Evolutionary conservation across 23 red algal genomes (phyloP).

Genomic region (Pyropia haitanensis): DNA sequence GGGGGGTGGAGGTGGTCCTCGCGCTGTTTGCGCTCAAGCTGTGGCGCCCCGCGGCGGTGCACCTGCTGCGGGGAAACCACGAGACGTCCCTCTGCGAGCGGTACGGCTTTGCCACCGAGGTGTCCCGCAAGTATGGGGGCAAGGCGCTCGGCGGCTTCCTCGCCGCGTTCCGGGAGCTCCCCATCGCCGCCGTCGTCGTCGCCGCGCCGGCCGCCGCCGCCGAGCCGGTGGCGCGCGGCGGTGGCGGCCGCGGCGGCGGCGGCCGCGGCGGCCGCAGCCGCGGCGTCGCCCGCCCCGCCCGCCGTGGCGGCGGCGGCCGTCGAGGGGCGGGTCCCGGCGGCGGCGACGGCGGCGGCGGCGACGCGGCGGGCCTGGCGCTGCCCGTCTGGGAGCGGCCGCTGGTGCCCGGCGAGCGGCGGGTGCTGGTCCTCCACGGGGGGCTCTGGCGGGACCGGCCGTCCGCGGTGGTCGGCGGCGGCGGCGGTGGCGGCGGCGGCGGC

Average conservation of each 20-base stretch:
- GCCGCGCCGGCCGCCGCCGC: neutral
- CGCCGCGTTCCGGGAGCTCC: constrained; percentile 32
- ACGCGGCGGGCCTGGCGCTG: neutral
- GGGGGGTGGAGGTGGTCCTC: constrained; percentile 49
- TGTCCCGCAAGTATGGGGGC: constrained; percentile 25
- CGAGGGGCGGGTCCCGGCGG: neutral
- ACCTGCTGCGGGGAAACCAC: constrained; percentile 77
- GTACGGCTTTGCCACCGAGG: constrained; percentile 44
- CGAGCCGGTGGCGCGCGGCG: neutral
- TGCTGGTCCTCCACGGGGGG: constrained; percentile 63
- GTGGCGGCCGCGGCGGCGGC: neutral
- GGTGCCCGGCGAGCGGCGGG: constrained; percentile 33
- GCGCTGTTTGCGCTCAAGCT: constrained; percentile 56
- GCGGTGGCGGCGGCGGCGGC: too few relatives aligned
- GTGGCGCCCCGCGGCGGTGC: constrained; percentile 10
- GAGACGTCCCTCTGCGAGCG: constrained; percentile 44
- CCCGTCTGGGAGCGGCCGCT: neutral
- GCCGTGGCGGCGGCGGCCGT: neutral
- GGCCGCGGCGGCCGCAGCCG: neutral
- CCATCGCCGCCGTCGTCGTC: constrained; percentile 27
- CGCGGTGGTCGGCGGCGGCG: too few relatives aligned
- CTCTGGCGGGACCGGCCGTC: constrained; percentile 13
- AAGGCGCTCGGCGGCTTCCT: constrained; percentile 14
- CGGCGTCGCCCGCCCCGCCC: neutral
- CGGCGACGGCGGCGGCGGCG: neutral